Base-by-base conservation (phyloP, 2,329 filamentous ascomycete genomes). In the Alternaria infectoria region DNA sequence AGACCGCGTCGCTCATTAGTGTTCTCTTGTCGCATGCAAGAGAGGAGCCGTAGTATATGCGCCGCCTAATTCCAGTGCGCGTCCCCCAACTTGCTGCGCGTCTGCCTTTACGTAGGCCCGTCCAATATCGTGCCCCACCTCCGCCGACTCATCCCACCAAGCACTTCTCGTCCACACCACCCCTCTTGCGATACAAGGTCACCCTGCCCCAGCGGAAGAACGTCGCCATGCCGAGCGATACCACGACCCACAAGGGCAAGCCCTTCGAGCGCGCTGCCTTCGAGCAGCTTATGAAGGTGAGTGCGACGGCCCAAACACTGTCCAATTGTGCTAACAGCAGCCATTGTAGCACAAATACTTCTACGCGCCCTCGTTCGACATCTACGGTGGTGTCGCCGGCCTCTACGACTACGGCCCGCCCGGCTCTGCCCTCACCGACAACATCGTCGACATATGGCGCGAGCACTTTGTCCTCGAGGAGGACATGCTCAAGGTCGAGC, bases 401-500 rank as follows among this genome's bases (percentile, higher is more conserved):
- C 90, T 97, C 62, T 97, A 93, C 84, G 94, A 97, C 82, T 97
- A 96, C 83, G 94, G 94, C 71, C 93, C 94, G 28, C 92, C 94
- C 30, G 93, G 94, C 69, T 94, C 91, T 81, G 88, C 92, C 52
- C 87, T 97, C 63, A 91, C 96, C 82, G 90, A 92, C 75, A 95
- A 96, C 83, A 91, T 97, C 72, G 85, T 97, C 79, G 93, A 96
- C 79, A 79, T 89, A 69, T 97, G 94, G 94, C 88, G 93, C 80
- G 96, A 96, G 82, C 93, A 97, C 83, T 97, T 97, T 79, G 89
- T 97, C 66, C 86, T 96, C 62, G 91, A 94, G 84, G 93, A 97
- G 84, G 92, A 97, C 79, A 97, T 97, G 93, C 89, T 97, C 70
- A 93, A 97, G 84, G 89, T 97, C 69, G 94, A 97, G 83, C 97